A percentile compares a stretch with the other conserved stretches of the same genome.
These are phyloP conservation scores for Cutaneotrichosporon mucoides DNA, from an alignment of 1,284 basidiomycete species.

Conservation along the genomic window DNA sequence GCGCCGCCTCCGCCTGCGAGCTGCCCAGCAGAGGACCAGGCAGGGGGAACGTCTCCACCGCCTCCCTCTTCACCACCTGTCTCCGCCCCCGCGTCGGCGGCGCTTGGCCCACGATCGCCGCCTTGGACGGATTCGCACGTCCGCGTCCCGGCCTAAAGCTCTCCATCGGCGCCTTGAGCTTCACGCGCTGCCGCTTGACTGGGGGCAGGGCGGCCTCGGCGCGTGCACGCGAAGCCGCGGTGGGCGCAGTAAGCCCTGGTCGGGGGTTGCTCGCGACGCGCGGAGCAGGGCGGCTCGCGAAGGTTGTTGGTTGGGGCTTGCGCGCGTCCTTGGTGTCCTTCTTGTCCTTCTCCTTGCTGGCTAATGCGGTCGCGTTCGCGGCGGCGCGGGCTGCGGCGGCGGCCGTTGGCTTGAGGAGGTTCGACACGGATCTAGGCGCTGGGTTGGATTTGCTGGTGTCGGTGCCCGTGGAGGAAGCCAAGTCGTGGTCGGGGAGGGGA, in stretches of 20 bases:
- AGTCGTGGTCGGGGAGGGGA: neutral
- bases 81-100: neutral
- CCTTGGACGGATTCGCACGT: conserved; percentile 13
- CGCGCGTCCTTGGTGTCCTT: neutral
- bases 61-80: neutral
- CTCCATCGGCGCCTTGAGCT: conserved; percentile 39
- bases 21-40: conserved; percentile 8
- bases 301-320: too few species aligned
- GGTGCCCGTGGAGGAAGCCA: neutral
- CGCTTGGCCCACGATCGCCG: conserved; percentile 5
- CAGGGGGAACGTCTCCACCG: conserved; percentile 14
- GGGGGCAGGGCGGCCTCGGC: conserved; percentile 26
- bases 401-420: conserved; percentile 18
- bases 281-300: neutral
- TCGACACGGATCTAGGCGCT: neutral
- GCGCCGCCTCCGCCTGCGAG: neutral
- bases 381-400: conserved; percentile 19
- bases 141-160: conserved; percentile 31
- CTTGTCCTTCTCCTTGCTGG: conserved; percentile 1
- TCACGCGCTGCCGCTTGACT: conserved; percentile 34
- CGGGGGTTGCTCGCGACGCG: neutral
- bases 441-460: neutral
- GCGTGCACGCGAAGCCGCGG: conserved; percentile 18
- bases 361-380: neutral
- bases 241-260: conserved; percentile 7